A percentile compares a stretch with the other conserved stretches of the same genome.
Conservation (phyloP, 768 basidiomycete species). For the Suillus plorans region DNA sequence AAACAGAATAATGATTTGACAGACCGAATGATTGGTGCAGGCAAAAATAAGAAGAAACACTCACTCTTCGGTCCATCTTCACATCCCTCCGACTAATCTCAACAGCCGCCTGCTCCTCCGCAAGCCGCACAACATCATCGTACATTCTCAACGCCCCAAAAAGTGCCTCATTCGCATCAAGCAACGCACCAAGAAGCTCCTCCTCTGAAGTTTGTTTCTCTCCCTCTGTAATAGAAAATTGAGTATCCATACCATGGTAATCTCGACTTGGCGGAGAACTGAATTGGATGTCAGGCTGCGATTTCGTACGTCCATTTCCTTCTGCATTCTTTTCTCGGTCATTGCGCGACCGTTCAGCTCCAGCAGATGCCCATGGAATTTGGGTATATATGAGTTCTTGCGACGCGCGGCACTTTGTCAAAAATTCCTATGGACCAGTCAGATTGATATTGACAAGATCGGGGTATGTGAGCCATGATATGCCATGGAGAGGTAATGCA, state of each 20-base stretch:
- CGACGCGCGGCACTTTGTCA: conserved; percentile 72
- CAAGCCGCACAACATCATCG: conserved; percentile 75
- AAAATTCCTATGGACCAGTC: conserved; percentile 66
- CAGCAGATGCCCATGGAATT: conserved; percentile 87
- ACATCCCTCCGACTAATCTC: conserved; percentile 70
- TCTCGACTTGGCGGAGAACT: neutral
- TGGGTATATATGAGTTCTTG: conserved; percentile 86
- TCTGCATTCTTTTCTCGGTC: conserved; percentile 27
- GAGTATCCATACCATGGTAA: conserved; percentile 21
- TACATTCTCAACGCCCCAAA: conserved; percentile 68
- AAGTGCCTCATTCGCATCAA: conserved; percentile 73
- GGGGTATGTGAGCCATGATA: neutral
- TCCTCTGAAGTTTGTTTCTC: conserved; percentile 68
- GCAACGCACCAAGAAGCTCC: conserved; percentile 66
- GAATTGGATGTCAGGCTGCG: conserved; percentile 4
- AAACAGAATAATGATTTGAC: neutral
- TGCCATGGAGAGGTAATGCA: neutral
- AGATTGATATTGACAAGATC: neutral
- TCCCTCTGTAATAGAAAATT: conserved; percentile 22
- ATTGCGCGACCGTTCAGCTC: conserved; percentile 68
- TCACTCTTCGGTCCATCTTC: conserved; percentile 65
- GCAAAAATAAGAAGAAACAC: conserved; percentile 19
- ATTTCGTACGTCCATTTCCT: conserved; percentile 16
- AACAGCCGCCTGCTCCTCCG: conserved; percentile 51
- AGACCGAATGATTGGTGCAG: conserved; percentile 25